Evolutionary conservation across 139 green algal species (phyloP).

Genomic region (Chlamydomonas schloesseri): DNA sequence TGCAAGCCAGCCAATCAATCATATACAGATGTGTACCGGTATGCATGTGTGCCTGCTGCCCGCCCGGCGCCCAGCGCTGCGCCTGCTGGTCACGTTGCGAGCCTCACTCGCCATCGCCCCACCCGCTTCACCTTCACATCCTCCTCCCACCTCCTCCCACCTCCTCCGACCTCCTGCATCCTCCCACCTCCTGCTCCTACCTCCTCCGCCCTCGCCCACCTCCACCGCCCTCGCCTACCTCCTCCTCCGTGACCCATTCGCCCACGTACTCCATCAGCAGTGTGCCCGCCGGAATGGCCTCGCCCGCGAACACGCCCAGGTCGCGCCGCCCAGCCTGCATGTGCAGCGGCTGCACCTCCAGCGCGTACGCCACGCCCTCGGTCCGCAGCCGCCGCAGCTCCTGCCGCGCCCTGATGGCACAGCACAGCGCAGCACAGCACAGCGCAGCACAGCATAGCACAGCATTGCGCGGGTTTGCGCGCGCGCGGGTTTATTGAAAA

Average conservation of each 20-base stretch:
- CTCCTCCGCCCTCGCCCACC: too few species aligned
- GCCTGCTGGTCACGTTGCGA: too few species aligned
- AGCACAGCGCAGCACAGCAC: neutral
- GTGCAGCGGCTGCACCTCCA: neutral
- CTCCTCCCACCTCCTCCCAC: too few species aligned
- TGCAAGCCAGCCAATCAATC: too few species aligned
- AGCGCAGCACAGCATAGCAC: too few species aligned
- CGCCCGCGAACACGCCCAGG: neutral
- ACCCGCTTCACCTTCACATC: too few species aligned
- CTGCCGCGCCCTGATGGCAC: neutral
- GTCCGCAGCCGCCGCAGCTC: neutral
- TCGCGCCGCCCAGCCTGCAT: neutral
- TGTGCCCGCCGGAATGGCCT: neutral
- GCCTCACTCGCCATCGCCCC: too few species aligned
- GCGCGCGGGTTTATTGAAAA: too few species aligned
- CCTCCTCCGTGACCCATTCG: neutral
- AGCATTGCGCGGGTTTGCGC: too few species aligned
- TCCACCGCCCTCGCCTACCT: neutral
- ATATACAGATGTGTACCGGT: too few species aligned
- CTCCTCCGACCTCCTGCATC: neutral
- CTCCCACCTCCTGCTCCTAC: neutral
- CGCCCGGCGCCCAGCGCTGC: too few species aligned
- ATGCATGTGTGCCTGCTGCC: too few species aligned
- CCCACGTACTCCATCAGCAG: neutral
- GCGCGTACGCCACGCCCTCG: neutral